Conservation (phyloP, 2,329 filamentous ascomycete genomes). For the Xylariomycetidae sp. region DNA sequence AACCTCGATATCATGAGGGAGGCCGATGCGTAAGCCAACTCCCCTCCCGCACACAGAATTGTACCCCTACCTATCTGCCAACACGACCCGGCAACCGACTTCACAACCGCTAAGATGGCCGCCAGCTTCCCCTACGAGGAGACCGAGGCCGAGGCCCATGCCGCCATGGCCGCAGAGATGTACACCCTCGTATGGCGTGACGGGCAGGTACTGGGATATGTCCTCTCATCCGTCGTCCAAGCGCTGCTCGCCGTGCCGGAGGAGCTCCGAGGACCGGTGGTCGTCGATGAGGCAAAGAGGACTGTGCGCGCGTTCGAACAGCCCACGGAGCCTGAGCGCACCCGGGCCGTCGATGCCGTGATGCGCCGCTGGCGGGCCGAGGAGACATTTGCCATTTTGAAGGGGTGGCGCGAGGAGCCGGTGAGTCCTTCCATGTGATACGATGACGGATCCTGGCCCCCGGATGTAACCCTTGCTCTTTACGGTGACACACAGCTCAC, state of each 20-base stretch:
- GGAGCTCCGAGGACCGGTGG: slow-evolving; percentile 50
- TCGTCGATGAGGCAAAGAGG: slow-evolving; percentile 51
- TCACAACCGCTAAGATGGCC: slow-evolving; percentile 3
- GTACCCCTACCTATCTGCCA: slow-evolving; percentile 12
- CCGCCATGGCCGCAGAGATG: slow-evolving; percentile 51
- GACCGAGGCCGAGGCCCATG: slow-evolving; percentile 50
- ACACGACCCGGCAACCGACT: neutral
- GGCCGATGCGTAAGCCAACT: slow-evolving; percentile 53
- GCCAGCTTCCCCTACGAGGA: slow-evolving; percentile 72
- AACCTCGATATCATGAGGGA: slow-evolving; percentile 49
- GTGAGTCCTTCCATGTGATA: too few species aligned
- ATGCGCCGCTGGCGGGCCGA: slow-evolving; percentile 62
- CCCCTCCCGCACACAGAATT: too few species aligned
- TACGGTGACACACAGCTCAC: too few species aligned
- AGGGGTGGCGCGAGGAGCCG: slow-evolving; percentile 75
- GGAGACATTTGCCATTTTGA: slow-evolving; percentile 66
- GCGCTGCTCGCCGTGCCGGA: slow-evolving; percentile 42
- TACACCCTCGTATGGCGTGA: slow-evolving; percentile 62
- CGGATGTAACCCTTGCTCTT: too few species aligned
- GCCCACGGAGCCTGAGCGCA: slow-evolving; percentile 57
- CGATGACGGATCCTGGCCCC: too few species aligned
- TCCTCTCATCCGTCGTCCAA: slow-evolving; percentile 45
- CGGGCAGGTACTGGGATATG: slow-evolving; percentile 48
- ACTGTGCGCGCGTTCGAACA: slow-evolving; percentile 58
- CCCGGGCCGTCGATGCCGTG: slow-evolving; percentile 47